Evolutionary conservation across 2,329 filamentous ascomycete species (phyloP), one percentile per base, ranked within the genome.

Genomic region (Colletotrichum liriopes): DNA sequence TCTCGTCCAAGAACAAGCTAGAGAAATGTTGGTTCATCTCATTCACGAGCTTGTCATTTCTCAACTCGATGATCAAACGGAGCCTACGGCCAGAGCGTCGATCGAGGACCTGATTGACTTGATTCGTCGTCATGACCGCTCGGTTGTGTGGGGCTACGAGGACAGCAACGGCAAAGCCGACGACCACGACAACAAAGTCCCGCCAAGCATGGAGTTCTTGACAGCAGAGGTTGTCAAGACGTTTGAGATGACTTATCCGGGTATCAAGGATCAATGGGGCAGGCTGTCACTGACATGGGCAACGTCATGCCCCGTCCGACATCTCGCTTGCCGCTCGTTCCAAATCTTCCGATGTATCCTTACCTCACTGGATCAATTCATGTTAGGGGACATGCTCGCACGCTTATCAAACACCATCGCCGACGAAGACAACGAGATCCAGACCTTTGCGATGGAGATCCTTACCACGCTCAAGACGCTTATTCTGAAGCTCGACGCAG

Each of bases 371-470:
- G 96, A 99, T 78, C 95, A 97, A 76, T 88, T 92, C 69, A 99
- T 98, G 96, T 88, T 99, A 20, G 95, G 94, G 2, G 96, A 99
- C 78, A 99, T 99, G 95, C 90, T 99, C 29, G 95, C 94, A 16
- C 90, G 97, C 58, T 86, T 99, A 41, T 98, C 96, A 1, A 99
- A 98, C 81, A 99, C 96, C 0, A 96, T 99, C 77, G 95, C 97
- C 0, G 96, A 98, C 75, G 95, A 98, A 76, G 94, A 98, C 78
- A 90, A 92, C 0, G 96, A 98, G 82, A 97, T 98, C 65, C 94
- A 98, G 78, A 96, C 95, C 0, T 99, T 99, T 78, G 97, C 96
- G 0, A 96, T 98, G 92, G 97, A 99, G 80, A 98, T 99, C 69
- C 83, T 99, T 65, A 98, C 95, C 0, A 99, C 97, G 0, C 82